Percentiles rank a stretch among this genome's conserved stretches.
Conservation (phyloP, 208 protist species). For the Naegleria fowleri region DNA sequence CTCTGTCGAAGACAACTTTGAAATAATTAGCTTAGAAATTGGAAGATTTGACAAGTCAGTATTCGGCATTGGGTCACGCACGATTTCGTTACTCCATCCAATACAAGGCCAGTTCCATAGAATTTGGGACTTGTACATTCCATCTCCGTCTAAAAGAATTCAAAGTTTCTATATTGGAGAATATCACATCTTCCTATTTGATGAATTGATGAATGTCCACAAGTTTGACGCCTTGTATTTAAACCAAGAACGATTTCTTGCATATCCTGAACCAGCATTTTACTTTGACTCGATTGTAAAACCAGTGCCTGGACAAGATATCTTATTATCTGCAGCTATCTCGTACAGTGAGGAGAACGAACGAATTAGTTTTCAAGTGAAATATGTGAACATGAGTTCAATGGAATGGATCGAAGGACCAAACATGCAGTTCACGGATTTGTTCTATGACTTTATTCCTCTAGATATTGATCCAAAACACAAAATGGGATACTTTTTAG, state of each 20-base stretch:
- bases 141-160: not conserved
- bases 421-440: too few species aligned
- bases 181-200: not conserved
- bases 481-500: too few species aligned
- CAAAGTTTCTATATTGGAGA: not conserved
- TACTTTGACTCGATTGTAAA: too few species aligned
- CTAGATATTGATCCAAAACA: too few species aligned
- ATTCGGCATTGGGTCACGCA: not conserved
- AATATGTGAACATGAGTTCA: too few species aligned
- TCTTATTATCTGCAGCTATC: too few species aligned
- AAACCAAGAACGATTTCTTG: not conserved
- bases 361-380: too few species aligned
- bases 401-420: too few species aligned
- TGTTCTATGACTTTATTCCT: too few species aligned
- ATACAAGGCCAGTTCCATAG: not conserved
- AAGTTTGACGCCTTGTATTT: not conserved
- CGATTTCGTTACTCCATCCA: not conserved
- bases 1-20: not conserved
- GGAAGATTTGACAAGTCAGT: not conserved
- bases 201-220: not conserved
- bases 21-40: not conserved
- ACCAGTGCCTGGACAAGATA: too few species aligned
- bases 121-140: not conserved
- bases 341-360: too few species aligned
- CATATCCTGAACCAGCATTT: too few species aligned